phyloP scores from a whole-genome alignment of 2,329 filamentous ascomycete genomes.

The Fusarium heterosporum region DNA sequence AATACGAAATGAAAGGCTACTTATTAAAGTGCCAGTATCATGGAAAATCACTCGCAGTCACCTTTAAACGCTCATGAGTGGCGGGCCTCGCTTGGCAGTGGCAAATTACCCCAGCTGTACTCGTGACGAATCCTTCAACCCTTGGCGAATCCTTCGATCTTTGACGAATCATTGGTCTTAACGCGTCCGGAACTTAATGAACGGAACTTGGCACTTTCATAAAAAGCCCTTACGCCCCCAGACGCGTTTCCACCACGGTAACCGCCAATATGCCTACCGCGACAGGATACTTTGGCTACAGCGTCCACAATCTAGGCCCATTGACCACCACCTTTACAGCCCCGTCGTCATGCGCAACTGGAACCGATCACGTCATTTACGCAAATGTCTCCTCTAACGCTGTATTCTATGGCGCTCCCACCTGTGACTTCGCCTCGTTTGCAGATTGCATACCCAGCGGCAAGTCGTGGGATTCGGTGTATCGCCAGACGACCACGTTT shows the following conservation, averaged over 20 bases:
- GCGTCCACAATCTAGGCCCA: neutral
- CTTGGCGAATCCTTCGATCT: too few species aligned
- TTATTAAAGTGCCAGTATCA: too few species aligned
- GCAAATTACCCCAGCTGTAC: too few species aligned
- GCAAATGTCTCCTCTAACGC: neutral
- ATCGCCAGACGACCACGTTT: accelerated
- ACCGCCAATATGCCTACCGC: neutral
- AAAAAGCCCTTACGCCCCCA: neutral
- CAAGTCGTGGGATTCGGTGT: accelerated
- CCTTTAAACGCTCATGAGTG: too few species aligned
- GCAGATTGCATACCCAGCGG: slow-evolving; percentile 3
- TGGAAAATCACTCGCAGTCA: too few species aligned
- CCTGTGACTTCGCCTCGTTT: neutral
- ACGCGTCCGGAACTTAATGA: neutral
- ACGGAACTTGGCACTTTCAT: neutral
- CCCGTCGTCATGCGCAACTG: slow-evolving; percentile 2
- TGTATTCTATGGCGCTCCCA: accelerated
- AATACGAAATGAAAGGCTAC: too few species aligned
- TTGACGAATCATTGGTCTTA: neutral
- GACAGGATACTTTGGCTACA: slow-evolving; percentile 6
- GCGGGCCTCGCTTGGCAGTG: too few species aligned
- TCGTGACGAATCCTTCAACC: too few species aligned
- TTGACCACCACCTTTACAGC: slow-evolving; percentile 1
- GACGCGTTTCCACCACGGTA: neutral
- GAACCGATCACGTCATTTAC: neutral